Evolutionary conservation across 1,139 yeast species (phyloP).

Genomic region (Yamadazyma trypodendri): DNA sequence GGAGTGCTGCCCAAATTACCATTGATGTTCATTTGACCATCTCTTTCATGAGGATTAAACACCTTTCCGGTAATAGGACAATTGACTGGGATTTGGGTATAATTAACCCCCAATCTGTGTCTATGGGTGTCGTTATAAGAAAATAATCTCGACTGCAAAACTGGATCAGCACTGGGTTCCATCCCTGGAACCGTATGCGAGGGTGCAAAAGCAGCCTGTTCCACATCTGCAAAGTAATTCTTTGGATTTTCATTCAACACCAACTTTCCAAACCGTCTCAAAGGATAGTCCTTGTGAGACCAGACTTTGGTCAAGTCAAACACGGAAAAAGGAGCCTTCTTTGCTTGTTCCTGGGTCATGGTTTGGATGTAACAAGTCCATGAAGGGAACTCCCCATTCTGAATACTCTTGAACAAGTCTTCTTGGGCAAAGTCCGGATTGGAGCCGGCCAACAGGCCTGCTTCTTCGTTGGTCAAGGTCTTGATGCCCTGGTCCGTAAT

Average conservation of each 20-base stretch:
- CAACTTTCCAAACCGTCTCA: slow-evolving; percentile 64
- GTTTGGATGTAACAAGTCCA: slow-evolving; percentile 62
- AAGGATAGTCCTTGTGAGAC: slow-evolving; percentile 70
- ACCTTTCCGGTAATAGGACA: slow-evolving; percentile 47
- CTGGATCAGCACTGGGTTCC: slow-evolving; percentile 80
- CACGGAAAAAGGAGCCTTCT: slow-evolving; percentile 53
- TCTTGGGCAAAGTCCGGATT: slow-evolving; percentile 58
- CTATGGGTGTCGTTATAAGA: slow-evolving; percentile 77
- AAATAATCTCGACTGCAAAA: slow-evolving; percentile 75
- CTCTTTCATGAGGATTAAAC: slow-evolving; percentile 66
- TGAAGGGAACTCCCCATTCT: slow-evolving; percentile 50
- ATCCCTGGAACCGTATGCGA: slow-evolving; percentile 75
- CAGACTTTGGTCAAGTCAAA: slow-evolving; percentile 68
- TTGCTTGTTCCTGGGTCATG: slow-evolving; percentile 60
- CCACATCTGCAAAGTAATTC: slow-evolving; percentile 72
- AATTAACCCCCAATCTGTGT: slow-evolving; percentile 57
- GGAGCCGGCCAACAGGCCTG: slow-evolving; percentile 49
- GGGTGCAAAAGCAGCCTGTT: slow-evolving; percentile 75
- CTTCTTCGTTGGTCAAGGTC: slow-evolving; percentile 51
- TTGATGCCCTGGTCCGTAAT: slow-evolving; percentile 54
- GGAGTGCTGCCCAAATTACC: slow-evolving; percentile 81
- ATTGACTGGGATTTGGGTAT: slow-evolving; percentile 65
- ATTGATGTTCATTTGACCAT: slow-evolving; percentile 76
- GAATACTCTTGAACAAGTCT: slow-evolving; percentile 54
- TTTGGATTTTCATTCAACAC: slow-evolving; percentile 61